phyloP scores from a whole-genome alignment of 2,329 filamentous ascomycete genomes.

The Didymella exigua region DNA sequence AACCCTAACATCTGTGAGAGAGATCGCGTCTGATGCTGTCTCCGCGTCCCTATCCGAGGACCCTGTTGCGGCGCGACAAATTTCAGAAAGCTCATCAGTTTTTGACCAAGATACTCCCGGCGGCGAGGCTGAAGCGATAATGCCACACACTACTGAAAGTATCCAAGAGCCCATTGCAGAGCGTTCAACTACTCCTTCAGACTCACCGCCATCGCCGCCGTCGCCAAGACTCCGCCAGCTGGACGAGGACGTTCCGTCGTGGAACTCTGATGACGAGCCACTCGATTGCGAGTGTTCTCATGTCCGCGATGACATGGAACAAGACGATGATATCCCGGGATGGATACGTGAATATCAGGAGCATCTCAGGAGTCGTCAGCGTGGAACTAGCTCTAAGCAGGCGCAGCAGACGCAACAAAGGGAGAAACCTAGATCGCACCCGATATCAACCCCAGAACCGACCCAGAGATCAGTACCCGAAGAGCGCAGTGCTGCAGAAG shows the following conservation, averaged over 20 bases:
- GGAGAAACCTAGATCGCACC: background rate
- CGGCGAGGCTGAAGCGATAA: background rate
- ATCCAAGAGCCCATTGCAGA: background rate
- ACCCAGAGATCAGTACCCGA: background rate
- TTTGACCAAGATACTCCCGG: background rate
- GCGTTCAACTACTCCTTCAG: background rate
- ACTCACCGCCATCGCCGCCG: background rate
- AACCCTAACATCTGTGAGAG: background rate
- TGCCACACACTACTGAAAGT: background rate
- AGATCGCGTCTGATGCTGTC: background rate
- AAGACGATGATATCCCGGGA: background rate
- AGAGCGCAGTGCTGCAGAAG: background rate
- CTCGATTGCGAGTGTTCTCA: background rate
- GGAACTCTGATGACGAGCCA: background rate
- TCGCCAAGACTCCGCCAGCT: background rate
- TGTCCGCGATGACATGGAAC: background rate
- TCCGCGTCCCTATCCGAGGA: background rate
- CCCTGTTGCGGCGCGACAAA: background rate
- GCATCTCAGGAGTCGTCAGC: background rate
- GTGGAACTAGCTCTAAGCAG: background rate
- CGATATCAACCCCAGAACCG: background rate
- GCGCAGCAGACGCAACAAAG: background rate
- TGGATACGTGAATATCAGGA: background rate
- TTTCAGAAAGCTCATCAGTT: background rate
- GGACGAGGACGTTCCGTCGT: background rate